Percentiles rank a stretch among this genome's conserved stretches.
Conservation (phyloP, 2,329 filamentous ascomycete genomes). For the Sphaerulina populicola region DNA sequence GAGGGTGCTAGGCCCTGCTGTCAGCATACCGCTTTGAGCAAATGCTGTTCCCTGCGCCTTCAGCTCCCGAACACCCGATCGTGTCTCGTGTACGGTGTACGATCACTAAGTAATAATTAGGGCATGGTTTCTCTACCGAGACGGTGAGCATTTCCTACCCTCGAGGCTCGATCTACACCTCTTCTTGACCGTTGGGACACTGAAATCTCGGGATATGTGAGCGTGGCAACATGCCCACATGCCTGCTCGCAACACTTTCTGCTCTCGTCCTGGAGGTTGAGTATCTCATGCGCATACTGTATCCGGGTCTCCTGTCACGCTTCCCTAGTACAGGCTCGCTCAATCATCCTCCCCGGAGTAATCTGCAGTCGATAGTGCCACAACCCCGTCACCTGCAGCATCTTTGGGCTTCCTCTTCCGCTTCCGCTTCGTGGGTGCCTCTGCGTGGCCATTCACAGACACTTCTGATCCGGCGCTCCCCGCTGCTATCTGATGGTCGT, state of each 20-base stretch:
- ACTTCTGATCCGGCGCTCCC: constrained; percentile 18
- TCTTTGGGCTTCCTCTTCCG: constrained; percentile 23
- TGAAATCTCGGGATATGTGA: not conserved
- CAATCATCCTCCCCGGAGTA: not conserved
- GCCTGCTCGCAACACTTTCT: not conserved
- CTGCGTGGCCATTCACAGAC: constrained; percentile 5
- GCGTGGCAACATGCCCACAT: not conserved
- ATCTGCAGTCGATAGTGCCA: constrained; percentile 1
- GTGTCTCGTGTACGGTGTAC: not conserved
- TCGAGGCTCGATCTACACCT: not conserved
- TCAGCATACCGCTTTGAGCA: not conserved
- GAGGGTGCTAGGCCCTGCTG: not conserved
- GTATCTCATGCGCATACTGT: not conserved
- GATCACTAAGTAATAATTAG: not conserved
- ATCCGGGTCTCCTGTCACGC: not conserved
- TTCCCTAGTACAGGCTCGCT: not conserved
- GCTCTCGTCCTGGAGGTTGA: not conserved
- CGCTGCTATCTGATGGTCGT: constrained; percentile 22
- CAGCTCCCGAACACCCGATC: not conserved
- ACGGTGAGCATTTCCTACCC: not conserved
- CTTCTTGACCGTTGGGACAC: not conserved
- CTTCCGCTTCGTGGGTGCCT: constrained; percentile 18
- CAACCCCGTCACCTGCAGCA: constrained; percentile 3
- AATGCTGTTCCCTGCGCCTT: not conserved
- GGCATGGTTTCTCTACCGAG: not conserved